Evolutionary conservation across 2,329 filamentous ascomycete species (phyloP), one percentile per base, ranked within the genome.

Genomic region (Cladophialophora carrionii): DNA sequence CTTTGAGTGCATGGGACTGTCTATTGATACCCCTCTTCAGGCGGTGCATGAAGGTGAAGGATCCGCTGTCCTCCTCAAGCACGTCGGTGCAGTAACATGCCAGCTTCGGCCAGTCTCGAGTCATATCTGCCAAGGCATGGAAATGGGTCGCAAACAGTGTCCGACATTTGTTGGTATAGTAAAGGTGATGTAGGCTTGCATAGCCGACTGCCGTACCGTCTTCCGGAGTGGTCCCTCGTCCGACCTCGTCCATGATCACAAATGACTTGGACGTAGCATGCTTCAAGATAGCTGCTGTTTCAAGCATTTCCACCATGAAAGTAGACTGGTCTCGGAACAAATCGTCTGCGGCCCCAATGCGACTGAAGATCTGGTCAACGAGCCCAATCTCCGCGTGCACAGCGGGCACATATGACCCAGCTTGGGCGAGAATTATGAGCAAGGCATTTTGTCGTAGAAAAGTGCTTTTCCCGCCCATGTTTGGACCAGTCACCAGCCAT

Each of bases 301-400:
- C 95, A 1, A 97, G 84, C 95, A 99, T 99, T 79, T 99, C 95
- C 0, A 98, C 92, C 95, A 99, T 98, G 78, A 99, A 99, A 0
- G 96, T 99, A 60, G 92, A 96, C 77, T 98, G 93, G 79, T 96
- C 90, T 57, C 88, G 87, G 79, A 90, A 97, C n/a, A 99, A 83
- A 75, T 96, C 94, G 76, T 99, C 96, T 1, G 94, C 95, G 0
- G 92, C 96, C 1, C 95, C 95, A 24, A 96, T 90, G 74, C 95
- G 90, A 74, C 90, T 95, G 80, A 96, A 98, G 61, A 99, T 89
- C 73, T 94, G 92, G 78, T 99, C 95, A n/a, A 97, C 92, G 51
- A 99, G 83, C 1, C 94, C 93, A 29, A 99, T 84, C 72, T 91
- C 87, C 3, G 92, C 94, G 75, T 91, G 90, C 26, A 89, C 85